Evolutionary conservation across 208 protist genomes (phyloP), one percentile per base, ranked within the genome.

Genomic region (Trypanosoma conorhini): DNA sequence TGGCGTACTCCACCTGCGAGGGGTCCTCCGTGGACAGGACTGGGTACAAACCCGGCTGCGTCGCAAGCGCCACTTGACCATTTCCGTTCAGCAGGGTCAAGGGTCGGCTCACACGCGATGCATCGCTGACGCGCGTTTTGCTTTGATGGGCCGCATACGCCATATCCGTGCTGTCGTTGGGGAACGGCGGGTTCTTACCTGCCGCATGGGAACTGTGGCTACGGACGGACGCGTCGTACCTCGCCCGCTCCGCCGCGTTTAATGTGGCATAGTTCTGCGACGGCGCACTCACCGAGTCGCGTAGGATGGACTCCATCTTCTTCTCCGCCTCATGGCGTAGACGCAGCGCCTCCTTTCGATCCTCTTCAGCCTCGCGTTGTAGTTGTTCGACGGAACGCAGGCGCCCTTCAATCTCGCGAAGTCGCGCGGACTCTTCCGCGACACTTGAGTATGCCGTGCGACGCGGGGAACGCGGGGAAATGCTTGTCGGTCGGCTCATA

Each of bases 381-480:
- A 95, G 83, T 54, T 67, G 74, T 65, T 95, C 90, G 10, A 92
- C 83, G 50, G 80, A 76, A 22, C 72, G 74, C 31, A 95, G 78
- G 8, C 85, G 86, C n/a, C 33, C 67, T 70, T 91, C 85, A 51
- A 95, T 92, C 76, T 95, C 85, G 13, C 76, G 77, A 63, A 95
- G 76, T 5, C 81, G 77, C 42, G 60, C 28, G 4, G 78, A 70
- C 80, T 89, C 86, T 55, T 78, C 76, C 9, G 68, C 57, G 30
- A 70, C 42, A 51, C 46, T 64, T 8, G 74, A 64, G 21, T 51
- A n/a, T n/a, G 17, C 50, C 26, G 62, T 52, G n/a, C 74, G 77
- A 21, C 67, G 65, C 0, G 77, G 62, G 9, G 74, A 64, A 55
- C 42, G 76, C 19, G 76, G 24, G 5, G 63, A 64, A 3, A 64